These are phyloP conservation scores for Rosa hybrid DNA, from an alignment of 331 rosid genomes.

Conservation along the genomic window DNA sequence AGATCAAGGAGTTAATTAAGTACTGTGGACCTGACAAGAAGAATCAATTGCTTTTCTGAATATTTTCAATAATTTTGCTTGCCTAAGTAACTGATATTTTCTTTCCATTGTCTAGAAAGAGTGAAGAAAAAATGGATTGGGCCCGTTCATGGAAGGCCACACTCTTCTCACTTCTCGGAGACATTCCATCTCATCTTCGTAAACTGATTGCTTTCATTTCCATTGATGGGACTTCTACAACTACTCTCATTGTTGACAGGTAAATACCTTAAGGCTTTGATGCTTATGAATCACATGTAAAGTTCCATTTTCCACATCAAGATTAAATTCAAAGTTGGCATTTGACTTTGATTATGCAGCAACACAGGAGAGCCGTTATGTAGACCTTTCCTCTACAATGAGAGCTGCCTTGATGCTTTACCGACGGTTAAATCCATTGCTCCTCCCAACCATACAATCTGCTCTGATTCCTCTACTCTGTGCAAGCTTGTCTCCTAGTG, in stretches of 20 bases:
- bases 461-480: too few species aligned
- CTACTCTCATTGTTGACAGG: slow-evolving; percentile 88
- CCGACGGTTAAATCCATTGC: too few species aligned
- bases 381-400: too few species aligned
- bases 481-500: too few species aligned
- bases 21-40: neutral
- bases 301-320: too few species aligned
- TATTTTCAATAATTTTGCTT: neutral
- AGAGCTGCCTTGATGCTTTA: too few species aligned
- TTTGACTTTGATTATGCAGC: too few species aligned
- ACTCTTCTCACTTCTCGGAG: slow-evolving; percentile 68
- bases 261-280: slow-evolving; percentile 28
- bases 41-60: neutral
- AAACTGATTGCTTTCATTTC: slow-evolving; percentile 64
- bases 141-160: slow-evolving; percentile 78
- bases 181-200: slow-evolving; percentile 64
- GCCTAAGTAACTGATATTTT: slow-evolving; percentile 29
- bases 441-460: too few species aligned
- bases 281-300: slow-evolving; percentile 13
- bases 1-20: neutral
- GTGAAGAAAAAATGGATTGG: slow-evolving; percentile 69
- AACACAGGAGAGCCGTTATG: too few species aligned
- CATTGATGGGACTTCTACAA: slow-evolving; percentile 95
- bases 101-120: slow-evolving; percentile 79
- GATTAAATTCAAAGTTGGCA: too few species aligned